Evolutionary conservation across 2,329 filamentous ascomycete genomes (phyloP).

Genomic region (Talaromyces piceae): DNA sequence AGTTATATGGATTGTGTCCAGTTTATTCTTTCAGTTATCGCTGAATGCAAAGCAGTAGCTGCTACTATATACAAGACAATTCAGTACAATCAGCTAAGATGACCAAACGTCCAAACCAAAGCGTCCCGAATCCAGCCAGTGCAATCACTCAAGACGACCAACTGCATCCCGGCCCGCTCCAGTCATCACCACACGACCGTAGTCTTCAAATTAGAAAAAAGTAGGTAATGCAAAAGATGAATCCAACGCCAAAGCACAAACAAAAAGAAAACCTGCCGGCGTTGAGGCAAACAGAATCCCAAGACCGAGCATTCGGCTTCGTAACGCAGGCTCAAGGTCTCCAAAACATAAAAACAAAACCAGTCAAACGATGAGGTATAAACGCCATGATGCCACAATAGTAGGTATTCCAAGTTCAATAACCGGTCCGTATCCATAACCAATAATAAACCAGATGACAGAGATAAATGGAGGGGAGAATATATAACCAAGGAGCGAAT

Average conservation of each 20-base stretch:
- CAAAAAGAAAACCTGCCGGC: not conserved
- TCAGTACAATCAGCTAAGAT: constrained; percentile 27
- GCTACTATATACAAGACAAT: constrained; percentile 10
- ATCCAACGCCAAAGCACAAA: not conserved
- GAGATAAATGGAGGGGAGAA: not conserved
- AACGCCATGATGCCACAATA: constrained; percentile 11
- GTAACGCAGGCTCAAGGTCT: constrained; percentile 14
- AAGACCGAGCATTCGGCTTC: constrained; percentile 15
- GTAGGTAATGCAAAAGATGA: not conserved
- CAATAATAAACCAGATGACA: constrained; percentile 2
- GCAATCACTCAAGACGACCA: constrained; percentile 32
- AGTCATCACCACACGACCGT: constrained; percentile 1
- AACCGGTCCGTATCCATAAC: constrained; percentile 8
- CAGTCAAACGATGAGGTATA: constrained; percentile 4
- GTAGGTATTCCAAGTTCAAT: constrained; percentile 14
- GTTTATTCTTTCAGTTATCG: too few relatives aligned
- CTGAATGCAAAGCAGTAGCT: too few relatives aligned
- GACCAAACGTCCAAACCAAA: constrained; percentile 15
- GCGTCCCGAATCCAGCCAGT: constrained; percentile 16
- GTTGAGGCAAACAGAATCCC: constrained; percentile 1
- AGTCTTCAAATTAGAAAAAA: constrained; percentile 2
- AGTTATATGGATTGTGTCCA: too few relatives aligned
- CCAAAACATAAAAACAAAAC: constrained; percentile 5
- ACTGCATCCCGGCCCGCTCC: not conserved
- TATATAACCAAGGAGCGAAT: not conserved